These are phyloP conservation scores for Bipolaris bicolor DNA, from an alignment of 2,329 filamentous ascomycete species.

Conservation along the genomic window DNA sequence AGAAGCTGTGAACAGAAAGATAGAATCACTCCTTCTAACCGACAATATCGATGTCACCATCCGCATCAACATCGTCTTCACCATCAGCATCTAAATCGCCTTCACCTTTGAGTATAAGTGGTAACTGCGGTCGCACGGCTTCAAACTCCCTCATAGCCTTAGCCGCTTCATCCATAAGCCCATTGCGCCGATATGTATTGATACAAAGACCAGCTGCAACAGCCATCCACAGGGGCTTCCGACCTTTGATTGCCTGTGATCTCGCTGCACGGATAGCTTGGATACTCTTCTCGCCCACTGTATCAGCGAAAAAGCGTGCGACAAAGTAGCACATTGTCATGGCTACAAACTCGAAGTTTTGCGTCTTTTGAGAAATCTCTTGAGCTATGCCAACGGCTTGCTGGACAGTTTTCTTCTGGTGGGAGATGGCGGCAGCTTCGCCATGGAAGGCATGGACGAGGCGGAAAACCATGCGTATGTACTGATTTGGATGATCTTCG, in stretches of 20 bases:
- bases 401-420: constrained; percentile 79
- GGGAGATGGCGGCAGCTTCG: constrained; percentile 69
- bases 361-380: constrained; percentile 68
- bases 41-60: neutral
- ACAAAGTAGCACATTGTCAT: constrained; percentile 88
- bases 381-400: constrained; percentile 61
- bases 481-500: constrained; percentile 70
- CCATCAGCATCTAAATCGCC: constrained; percentile 33
- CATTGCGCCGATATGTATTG: constrained; percentile 37
- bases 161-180: constrained; percentile 34
- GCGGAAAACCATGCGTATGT: constrained; percentile 78
- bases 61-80: constrained; percentile 19
- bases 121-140: constrained; percentile 31
- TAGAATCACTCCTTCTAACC: neutral
- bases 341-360: constrained; percentile 80
- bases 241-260: constrained; percentile 31
- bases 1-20: neutral
- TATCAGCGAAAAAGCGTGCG: constrained; percentile 78
- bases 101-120: constrained; percentile 24
- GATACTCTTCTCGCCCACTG: constrained; percentile 68
- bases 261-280: constrained; percentile 52
- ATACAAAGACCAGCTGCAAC: constrained; percentile 42
- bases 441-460: constrained; percentile 72
- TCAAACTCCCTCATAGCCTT: constrained; percentile 29
- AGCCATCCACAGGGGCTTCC: constrained; percentile 38